Evolutionary conservation across 2,329 filamentous ascomycete genomes (phyloP).

Genomic region (Aspergillus ochraceus): DNA sequence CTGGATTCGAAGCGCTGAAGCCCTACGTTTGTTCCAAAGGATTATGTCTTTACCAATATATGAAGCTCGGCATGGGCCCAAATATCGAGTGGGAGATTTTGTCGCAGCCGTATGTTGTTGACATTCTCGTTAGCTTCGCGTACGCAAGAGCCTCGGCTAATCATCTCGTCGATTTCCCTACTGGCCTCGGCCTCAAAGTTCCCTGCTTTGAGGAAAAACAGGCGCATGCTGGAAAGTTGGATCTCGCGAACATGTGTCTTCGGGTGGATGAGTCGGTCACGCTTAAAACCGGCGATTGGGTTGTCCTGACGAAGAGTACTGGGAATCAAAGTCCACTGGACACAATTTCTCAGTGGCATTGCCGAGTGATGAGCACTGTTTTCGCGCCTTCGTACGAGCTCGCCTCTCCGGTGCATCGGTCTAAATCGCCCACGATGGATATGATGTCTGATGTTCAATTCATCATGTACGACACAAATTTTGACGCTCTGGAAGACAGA

Average conservation of each 20-base stretch:
- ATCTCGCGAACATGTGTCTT: constrained; percentile 40
- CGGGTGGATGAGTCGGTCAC: constrained; percentile 19
- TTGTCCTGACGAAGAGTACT: constrained; percentile 34
- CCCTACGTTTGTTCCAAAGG: constrained; percentile 71
- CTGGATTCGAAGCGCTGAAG: constrained; percentile 57
- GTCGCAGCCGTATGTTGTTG: constrained; percentile 77
- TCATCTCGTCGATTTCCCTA: constrained; percentile 55
- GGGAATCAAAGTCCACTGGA: constrained; percentile 8
- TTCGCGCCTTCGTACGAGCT: constrained; percentile 48
- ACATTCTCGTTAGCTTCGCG: constrained; percentile 80
- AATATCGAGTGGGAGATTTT: constrained; percentile 83
- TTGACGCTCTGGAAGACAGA: constrained; percentile 36
- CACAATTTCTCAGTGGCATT: constrained; percentile 37
- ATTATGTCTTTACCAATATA: constrained; percentile 85
- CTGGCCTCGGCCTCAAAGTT: constrained; percentile 56
- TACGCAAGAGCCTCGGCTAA: constrained; percentile 56
- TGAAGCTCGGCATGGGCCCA: constrained; percentile 79
- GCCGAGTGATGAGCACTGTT: constrained; percentile 49
- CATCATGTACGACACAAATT: constrained; percentile 37
- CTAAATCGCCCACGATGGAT: not conserved
- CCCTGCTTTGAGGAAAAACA: constrained; percentile 33
- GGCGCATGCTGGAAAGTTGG: constrained; percentile 1
- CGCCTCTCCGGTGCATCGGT: constrained; percentile 21
- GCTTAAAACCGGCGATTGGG: constrained; percentile 55
- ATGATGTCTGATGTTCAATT: constrained; percentile 15